Evolutionary conservation across 139 green algal species (phyloP).

Genomic region (Coelastrella sp.): DNA sequence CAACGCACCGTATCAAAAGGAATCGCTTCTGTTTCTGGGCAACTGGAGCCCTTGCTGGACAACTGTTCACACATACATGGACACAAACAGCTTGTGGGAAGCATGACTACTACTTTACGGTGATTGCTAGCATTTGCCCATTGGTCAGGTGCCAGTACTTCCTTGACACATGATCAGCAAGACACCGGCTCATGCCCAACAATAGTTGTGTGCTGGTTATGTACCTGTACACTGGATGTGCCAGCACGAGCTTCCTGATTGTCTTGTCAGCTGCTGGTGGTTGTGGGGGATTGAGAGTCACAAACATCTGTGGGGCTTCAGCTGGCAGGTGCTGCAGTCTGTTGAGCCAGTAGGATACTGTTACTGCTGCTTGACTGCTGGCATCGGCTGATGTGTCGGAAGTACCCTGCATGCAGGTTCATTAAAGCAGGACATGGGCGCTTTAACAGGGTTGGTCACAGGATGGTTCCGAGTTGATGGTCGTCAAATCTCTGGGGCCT

Average conservation of each 20-base stretch:
- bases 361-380: constrained; percentile 70
- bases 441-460: no score
- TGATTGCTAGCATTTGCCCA: no score
- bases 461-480: no score
- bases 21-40: no score
- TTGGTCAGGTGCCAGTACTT: no score
- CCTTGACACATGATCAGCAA: no score
- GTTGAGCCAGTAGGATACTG: constrained; percentile 96
- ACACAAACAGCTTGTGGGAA: no score
- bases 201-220: not conserved
- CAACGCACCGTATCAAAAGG: no score
- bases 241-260: constrained; percentile 71
- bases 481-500: no score
- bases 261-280: constrained; percentile 65
- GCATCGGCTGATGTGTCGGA: not conserved
- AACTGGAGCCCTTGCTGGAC: no score
- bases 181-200: not conserved
- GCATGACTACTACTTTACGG: no score
- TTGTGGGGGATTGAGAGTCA: constrained; percentile 93
- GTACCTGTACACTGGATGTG: constrained; percentile 88
- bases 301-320: constrained; percentile 83
- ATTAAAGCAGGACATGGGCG: not conserved
- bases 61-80: no score
- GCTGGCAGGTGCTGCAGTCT: constrained; percentile 84
- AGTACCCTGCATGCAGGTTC: not conserved